Conservation (phyloP, 1,139 yeast genomes). For the Scheffersomyces illinoinensis region DNA sequence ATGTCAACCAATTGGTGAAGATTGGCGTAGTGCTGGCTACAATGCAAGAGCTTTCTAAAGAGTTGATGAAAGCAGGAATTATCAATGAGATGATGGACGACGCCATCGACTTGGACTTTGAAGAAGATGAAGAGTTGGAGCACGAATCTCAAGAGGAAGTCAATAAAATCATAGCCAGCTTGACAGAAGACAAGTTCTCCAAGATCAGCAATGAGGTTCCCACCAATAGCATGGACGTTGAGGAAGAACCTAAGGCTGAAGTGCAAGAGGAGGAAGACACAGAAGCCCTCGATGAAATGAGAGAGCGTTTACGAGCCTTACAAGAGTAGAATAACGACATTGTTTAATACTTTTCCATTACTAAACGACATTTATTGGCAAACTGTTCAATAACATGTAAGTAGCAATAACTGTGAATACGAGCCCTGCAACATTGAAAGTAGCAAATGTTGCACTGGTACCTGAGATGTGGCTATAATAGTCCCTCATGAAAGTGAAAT, state of each 20-base stretch:
- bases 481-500: background rate
- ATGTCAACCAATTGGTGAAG: conserved; percentile 75
- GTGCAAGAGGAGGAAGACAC: conserved; percentile 65
- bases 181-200: conserved; percentile 43
- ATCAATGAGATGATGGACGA: conserved; percentile 97
- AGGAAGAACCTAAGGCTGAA: conserved; percentile 15
- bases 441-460: background rate
- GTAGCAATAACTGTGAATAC: background rate
- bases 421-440: background rate
- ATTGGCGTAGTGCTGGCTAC: conserved; percentile 82
- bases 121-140: conserved; percentile 58
- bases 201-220: conserved; percentile 47
- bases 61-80: conserved; percentile 86
- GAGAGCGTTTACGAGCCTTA: conserved; percentile 82
- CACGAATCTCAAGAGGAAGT: conserved; percentile 73
- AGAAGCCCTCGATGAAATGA: conserved; percentile 78
- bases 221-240: conserved; percentile 27
- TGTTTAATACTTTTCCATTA: background rate
- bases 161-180: conserved; percentile 48
- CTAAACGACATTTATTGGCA: background rate
- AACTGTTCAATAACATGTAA: background rate
- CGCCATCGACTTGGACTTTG: conserved; percentile 70
- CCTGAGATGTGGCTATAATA: background rate
- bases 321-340: conserved; percentile 50
- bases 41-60: conserved; percentile 85